phyloP scores from a whole-genome alignment of 441 rosid species.

The Erysimum pusillum region DNA sequence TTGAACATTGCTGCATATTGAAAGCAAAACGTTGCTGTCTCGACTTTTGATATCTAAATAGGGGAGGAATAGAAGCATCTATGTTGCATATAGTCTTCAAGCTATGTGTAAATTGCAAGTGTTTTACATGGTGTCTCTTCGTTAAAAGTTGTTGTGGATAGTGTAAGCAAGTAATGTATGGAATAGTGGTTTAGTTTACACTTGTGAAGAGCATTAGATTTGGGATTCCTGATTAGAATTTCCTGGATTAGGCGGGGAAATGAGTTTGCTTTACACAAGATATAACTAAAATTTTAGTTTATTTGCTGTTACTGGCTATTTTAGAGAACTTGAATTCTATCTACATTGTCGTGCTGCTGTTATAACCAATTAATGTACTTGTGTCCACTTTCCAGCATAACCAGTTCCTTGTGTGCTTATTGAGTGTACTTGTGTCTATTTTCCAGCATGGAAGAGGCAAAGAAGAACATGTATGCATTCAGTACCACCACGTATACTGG shows the following conservation, averaged over 20 bases:
- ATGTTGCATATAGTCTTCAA: not conserved
- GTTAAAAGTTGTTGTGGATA: not conserved
- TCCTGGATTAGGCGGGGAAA: not conserved
- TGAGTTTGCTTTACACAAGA: not conserved
- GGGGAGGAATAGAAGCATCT: not conserved
- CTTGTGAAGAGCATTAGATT: not conserved
- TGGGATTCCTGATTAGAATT: not conserved
- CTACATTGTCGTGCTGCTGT: not conserved
- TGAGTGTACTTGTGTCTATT: conserved; percentile 13
- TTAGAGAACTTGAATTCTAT: conserved; percentile 10
- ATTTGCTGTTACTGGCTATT: not conserved
- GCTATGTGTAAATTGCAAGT: conserved; percentile 7
- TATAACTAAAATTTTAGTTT: not conserved
- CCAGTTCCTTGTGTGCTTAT: not conserved
- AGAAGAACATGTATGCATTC: conserved; percentile 96
- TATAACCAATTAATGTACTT: not conserved
- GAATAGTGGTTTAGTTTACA: conserved; percentile 5
- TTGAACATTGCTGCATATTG: not conserved
- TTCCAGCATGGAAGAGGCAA: conserved; percentile 95
- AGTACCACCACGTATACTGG: conserved; percentile 97
- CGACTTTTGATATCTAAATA: not conserved
- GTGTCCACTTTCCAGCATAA: conserved; percentile 47
- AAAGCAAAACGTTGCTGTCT: conserved; percentile 6
- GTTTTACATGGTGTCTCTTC: not conserved
- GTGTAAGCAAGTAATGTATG: conserved; percentile 10